Conservation (phyloP, 345 rosid genomes). For the Crucihimalaya himalaica region DNA sequence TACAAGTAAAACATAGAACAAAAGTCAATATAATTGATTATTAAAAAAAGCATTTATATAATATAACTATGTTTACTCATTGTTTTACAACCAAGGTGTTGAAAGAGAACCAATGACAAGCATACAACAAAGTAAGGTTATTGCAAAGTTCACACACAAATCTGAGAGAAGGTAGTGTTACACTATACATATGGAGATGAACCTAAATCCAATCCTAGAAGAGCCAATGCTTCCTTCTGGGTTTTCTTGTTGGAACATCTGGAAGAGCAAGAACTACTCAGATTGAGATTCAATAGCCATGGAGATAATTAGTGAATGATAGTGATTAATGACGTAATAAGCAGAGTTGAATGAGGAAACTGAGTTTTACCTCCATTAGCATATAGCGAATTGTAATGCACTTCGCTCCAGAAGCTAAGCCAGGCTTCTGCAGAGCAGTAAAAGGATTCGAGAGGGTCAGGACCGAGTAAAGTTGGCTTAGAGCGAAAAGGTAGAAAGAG, state of each 20-base stretch:
- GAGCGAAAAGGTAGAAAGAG: slow-evolving; percentile 11
- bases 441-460: background rate
- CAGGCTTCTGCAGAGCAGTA: slow-evolving; percentile 41
- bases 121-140: slow-evolving; percentile 19
- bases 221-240: slow-evolving; percentile 78
- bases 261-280: slow-evolving; percentile 36
- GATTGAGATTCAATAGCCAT: slow-evolving; percentile 27
- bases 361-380: slow-evolving; percentile 68
- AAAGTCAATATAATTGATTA: background rate
- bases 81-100: slow-evolving; percentile 1
- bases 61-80: slow-evolving; percentile 4
- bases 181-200: slow-evolving; percentile 14
- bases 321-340: background rate
- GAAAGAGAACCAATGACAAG: slow-evolving; percentile 23
- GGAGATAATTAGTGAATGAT: background rate
- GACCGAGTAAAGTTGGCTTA: background rate
- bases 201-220: slow-evolving; percentile 45
- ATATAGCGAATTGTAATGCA: slow-evolving; percentile 88
- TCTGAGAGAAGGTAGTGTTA: background rate
- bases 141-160: slow-evolving; percentile 26
- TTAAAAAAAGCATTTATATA: background rate
- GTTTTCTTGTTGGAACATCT: slow-evolving; percentile 78
- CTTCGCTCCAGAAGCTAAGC: slow-evolving; percentile 99
- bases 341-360: background rate
- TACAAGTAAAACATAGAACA: background rate